A percentile compares a stretch with the other conserved stretches of the same genome.
phyloP scores from a whole-genome alignment of 2,329 filamentous ascomycete genomes.

The Exophiala sideris region DNA sequence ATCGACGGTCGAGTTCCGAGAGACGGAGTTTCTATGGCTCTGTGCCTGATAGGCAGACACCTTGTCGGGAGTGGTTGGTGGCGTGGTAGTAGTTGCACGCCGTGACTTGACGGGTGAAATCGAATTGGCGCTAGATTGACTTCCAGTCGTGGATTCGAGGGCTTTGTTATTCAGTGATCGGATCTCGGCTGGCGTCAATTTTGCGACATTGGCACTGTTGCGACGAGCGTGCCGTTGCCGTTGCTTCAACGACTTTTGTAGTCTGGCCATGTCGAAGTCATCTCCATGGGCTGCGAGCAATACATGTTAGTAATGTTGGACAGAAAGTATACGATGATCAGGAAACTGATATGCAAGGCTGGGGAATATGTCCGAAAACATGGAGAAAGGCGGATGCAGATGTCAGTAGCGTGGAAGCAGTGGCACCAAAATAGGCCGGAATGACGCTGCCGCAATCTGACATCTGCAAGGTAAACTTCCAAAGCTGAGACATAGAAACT shows the following conservation, averaged over 20 bases:
- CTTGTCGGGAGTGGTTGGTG: constrained; percentile 19
- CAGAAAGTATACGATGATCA: constrained; percentile 8
- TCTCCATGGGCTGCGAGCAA: constrained; percentile 14
- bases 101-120: constrained; percentile 14
- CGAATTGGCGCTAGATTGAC: constrained; percentile 21
- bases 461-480: constrained; percentile 16
- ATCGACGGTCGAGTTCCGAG: constrained; percentile 14
- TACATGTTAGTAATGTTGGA: constrained; percentile 14
- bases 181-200: constrained; percentile 28
- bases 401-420: not conserved
- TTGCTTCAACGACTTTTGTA: constrained; percentile 28
- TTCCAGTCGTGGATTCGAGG: constrained; percentile 20
- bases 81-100: constrained; percentile 19
- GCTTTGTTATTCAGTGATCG: constrained; percentile 27
- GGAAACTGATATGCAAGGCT: not conserved
- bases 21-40: constrained; percentile 7
- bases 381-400: too few relatives aligned
- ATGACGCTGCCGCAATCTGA: not conserved
- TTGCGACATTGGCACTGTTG: constrained; percentile 24
- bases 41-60: constrained; percentile 7
- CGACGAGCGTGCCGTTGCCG: constrained; percentile 21
- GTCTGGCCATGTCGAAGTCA: constrained; percentile 29
- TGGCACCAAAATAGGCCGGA: not conserved
- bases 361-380: not conserved
- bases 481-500: constrained; percentile 16